Evolutionary conservation across 768 basidiomycete genomes (phyloP), one percentile per base, ranked within the genome.

Genomic region (Russula lepida): DNA sequence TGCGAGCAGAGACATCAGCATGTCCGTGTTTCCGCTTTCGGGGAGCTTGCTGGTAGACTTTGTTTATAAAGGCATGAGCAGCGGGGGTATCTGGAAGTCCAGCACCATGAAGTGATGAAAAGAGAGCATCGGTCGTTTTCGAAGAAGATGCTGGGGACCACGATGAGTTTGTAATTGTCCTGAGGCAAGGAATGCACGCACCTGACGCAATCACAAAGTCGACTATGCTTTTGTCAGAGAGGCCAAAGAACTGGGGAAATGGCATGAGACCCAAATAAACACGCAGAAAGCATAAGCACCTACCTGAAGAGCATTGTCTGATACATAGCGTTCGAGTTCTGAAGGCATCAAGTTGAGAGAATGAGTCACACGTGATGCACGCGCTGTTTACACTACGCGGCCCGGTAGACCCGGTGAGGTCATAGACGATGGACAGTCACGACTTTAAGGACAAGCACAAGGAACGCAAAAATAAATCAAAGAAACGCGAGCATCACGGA

Each of bases 161-260:
- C n/a, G 37, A 52, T 56, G 43, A 60, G 68, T 47, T 58, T 17
- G 35, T 52, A 8, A 23, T 30, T 47, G 41, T 59, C 41, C 27
- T 51, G 44, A 46, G 28, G 46, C 7, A 30, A 52, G 30, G 32
- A 33, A 33, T 9, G 57, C 64, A 71, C 80, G 43, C 64, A 88
- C 91, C 92, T 73, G 89, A 85, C 52, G 91, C 91, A 71, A 91
- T 77, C 37, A 97, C 86, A 72, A 86, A 97, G 76, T 92, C 87
- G 66, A 92, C 83, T 62, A 88, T 90, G 65, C 83, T 91, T 65
- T 80, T 79, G 74, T 95, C 89, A 23, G 93, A 85, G 49, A 91
- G 80, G 58, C 89, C 89, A 67, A 95, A 88, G 67, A 93, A 81
- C 89, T 92, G 47, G 66, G 15, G 30, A 15, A 37, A 13, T n/a